Conservation (phyloP, 345 rosid genomes). For the Tarenaya hassleriana region DNA sequence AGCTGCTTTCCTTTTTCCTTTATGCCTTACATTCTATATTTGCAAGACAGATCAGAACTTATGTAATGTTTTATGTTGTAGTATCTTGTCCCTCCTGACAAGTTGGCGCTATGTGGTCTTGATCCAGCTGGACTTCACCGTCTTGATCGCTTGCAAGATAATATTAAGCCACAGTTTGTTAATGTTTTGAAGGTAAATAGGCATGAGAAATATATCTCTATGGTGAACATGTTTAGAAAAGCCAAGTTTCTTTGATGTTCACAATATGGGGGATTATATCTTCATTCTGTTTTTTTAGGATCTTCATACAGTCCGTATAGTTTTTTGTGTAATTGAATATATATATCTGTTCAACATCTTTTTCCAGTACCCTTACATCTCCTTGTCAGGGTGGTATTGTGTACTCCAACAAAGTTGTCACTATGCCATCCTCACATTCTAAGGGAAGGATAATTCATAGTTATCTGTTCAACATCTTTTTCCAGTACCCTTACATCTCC, state of each 20-base stretch:
- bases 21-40: slow-evolving; percentile 11
- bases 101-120: slow-evolving; percentile 72
- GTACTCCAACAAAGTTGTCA: slow-evolving; percentile 67
- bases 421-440: slow-evolving; percentile 46
- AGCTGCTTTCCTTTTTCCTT: slow-evolving; percentile 17
- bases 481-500: slow-evolving; percentile 9
- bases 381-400: slow-evolving; percentile 68
- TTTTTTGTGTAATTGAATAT: background rate
- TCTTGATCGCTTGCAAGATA: slow-evolving; percentile 80
- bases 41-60: slow-evolving; percentile 9
- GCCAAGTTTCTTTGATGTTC: background rate
- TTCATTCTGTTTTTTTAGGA: background rate
- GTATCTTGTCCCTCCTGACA: slow-evolving; percentile 72
- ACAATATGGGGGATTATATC: background rate
- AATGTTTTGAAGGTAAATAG: slow-evolving; percentile 62
- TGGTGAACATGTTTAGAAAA: background rate
- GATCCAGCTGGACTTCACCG: slow-evolving; percentile 70
- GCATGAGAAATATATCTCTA: background rate
- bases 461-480: slow-evolving; percentile 13
- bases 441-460: slow-evolving; percentile 40
- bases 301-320: background rate
- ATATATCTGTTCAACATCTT: slow-evolving; percentile 8
- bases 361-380: slow-evolving; percentile 11
- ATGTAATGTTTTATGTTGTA: slow-evolving; percentile 25
- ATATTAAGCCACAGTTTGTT: slow-evolving; percentile 42